Evolutionary conservation across 2,329 filamentous ascomycete species (phyloP).

Genomic region (Fusarium redolens): DNA sequence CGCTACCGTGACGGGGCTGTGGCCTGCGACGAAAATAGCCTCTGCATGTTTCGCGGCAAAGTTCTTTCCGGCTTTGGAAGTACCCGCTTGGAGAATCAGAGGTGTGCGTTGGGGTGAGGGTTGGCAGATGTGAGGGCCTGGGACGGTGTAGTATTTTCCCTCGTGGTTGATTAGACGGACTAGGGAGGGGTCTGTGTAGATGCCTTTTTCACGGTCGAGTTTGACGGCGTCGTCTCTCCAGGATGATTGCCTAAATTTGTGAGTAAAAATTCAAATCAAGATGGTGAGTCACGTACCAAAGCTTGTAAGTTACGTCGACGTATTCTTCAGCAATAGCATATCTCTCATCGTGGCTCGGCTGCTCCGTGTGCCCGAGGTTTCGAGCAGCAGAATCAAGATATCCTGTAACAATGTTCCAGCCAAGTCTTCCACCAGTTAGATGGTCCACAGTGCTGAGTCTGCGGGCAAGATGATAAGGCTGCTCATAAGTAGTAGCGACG

Average conservation of each 20-base stretch:
- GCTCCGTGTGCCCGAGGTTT: slow-evolving; percentile 70
- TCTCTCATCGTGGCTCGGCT: slow-evolving; percentile 71
- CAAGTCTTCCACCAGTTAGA: slow-evolving; percentile 69
- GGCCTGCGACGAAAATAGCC: slow-evolving; percentile 76
- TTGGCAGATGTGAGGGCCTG: slow-evolving; percentile 74
- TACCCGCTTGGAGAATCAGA: slow-evolving; percentile 76
- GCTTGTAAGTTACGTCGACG: slow-evolving; percentile 72
- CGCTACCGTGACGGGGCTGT: slow-evolving; percentile 70
- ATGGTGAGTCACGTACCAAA: slow-evolving; percentile 55
- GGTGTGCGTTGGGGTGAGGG: slow-evolving; percentile 76
- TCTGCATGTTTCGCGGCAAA: slow-evolving; percentile 79
- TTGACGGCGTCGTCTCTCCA: slow-evolving; percentile 76
- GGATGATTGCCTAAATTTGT: slow-evolving; percentile 59
- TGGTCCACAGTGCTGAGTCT: slow-evolving; percentile 76
- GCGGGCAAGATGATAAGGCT: slow-evolving; percentile 75
- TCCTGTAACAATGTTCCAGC: slow-evolving; percentile 69
- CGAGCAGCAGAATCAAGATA: slow-evolving; percentile 77
- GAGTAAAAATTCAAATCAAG: rapidly evolving
- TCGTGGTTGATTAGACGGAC: slow-evolving; percentile 75
- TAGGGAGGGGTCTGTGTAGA: slow-evolving; percentile 64
- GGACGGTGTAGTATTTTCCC: slow-evolving; percentile 72
- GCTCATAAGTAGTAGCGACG: slow-evolving; percentile 76
- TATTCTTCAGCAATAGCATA: slow-evolving; percentile 75
- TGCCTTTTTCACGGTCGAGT: slow-evolving; percentile 65
- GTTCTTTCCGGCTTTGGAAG: slow-evolving; percentile 71